These are phyloP conservation scores for Sporobolomyces roseus DNA, from an alignment of 768 basidiomycete genomes.

Conservation along the genomic window DNA sequence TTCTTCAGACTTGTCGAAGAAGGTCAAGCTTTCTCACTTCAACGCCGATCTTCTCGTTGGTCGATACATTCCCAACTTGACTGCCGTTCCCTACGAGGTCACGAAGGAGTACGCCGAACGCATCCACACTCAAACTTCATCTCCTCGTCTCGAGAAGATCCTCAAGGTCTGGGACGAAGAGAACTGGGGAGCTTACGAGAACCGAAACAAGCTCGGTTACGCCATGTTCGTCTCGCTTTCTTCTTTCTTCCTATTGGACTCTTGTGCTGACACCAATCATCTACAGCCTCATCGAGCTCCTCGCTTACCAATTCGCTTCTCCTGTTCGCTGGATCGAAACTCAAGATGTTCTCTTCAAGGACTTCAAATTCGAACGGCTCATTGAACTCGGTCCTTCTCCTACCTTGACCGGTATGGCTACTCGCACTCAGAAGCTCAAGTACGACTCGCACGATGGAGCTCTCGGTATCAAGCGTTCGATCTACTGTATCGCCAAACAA, in stretches of 20 bases:
- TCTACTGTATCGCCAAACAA: slow-evolving; percentile 92
- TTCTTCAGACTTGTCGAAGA: slow-evolving; percentile 84
- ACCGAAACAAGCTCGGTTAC: slow-evolving; percentile 91
- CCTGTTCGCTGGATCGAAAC: slow-evolving; percentile 99
- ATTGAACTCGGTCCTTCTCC: slow-evolving; percentile 96
- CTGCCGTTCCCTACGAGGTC: slow-evolving; percentile 80
- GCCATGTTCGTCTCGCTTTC: slow-evolving; percentile 56
- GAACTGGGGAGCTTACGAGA: slow-evolving; percentile 71
- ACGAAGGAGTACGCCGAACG: slow-evolving; percentile 82
- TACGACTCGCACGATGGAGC: slow-evolving; percentile 89
- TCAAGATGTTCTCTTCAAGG: slow-evolving; percentile 84
- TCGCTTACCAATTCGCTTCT: slow-evolving; percentile 97
- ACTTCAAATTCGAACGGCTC: slow-evolving; percentile 83
- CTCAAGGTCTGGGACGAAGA: slow-evolving; percentile 90
- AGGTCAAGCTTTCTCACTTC: slow-evolving; percentile 84
- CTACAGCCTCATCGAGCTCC: slow-evolving; percentile 72
- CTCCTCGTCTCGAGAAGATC: slow-evolving; percentile 91
- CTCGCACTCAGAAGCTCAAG: slow-evolving; percentile 78
- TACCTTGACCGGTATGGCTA: slow-evolving; percentile 91
- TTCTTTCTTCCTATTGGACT: background rate
- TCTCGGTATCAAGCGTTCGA: slow-evolving; percentile 67
- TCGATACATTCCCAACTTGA: slow-evolving; percentile 95
- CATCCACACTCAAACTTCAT: slow-evolving; percentile 94
- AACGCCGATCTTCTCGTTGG: slow-evolving; percentile 91
- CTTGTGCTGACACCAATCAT: background rate